Evolutionary conservation across 2,329 filamentous ascomycete species (phyloP), one percentile per base, ranked within the genome.

Genomic region (Fusarium succisae): DNA sequence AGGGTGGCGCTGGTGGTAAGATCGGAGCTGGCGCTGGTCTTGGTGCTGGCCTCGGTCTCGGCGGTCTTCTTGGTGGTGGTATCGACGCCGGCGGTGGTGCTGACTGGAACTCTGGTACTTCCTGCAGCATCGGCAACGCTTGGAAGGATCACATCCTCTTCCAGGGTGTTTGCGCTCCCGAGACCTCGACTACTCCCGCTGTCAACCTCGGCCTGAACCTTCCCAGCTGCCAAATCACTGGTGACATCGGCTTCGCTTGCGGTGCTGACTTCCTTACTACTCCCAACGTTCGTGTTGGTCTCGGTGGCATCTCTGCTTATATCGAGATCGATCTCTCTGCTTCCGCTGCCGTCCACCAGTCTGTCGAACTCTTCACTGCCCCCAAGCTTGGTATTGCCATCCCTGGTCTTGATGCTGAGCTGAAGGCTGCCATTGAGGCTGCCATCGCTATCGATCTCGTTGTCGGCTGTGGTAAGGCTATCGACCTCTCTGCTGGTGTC

Each of bases 391-490:
- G 70, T 30, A 78, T 86, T 53, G 84, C 86, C 3, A 79, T 88
- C 2, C 80, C 82, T 8, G 82, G 84, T 18, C 74, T 89, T 3
- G 61, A 76, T 22, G 57, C 55, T 45, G 80, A 83, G 26, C 77
- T 88, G 22, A 86, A 86, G 8, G 82, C 86, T 14, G 78, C 87
- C 3, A 83, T 90, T 60, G 82, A 87, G 6, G 82, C 86, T 14
- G 78, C 87, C 6, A 83, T 90, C 58, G 82, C 82, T 28, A 80
- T 90, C 8, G 88, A 90, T 73, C 82, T 91, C 6, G 83, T 90
- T 43, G 79, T 90, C 37, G 83, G 81, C 56, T 82, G 85, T 4
- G 81, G 86, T 14, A 84, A 84, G 7, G 81, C 82, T 32, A 80
- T 90, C 44, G 87, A 88, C 69, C 82, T 90, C 32, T 84, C 82